Evolutionary conservation across 2,329 filamentous ascomycete species (phyloP).

Genomic region (Nigrospora sphaerica): DNA sequence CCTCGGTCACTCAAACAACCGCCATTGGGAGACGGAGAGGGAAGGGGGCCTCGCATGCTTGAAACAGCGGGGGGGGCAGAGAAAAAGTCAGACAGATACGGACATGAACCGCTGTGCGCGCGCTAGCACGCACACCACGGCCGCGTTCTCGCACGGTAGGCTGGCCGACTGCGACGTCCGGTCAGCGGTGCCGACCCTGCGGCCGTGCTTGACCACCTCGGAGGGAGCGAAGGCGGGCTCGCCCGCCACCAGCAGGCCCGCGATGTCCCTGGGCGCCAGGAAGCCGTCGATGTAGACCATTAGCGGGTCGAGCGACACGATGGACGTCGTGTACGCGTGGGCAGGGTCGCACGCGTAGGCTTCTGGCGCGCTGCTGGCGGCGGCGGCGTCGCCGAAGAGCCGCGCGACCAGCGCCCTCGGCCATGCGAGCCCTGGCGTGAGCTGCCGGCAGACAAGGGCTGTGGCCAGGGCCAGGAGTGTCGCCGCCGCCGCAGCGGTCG

Average conservation of each 20-base stretch:
- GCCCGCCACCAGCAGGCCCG: constrained; percentile 20
- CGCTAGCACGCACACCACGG: constrained; percentile 23
- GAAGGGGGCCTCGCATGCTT: not conserved
- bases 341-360: constrained; percentile 17
- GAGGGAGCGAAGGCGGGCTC: constrained; percentile 24
- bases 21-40: too few relatives aligned
- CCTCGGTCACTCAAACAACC: too few relatives aligned
- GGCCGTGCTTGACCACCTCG: constrained; percentile 20
- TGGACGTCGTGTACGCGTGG: constrained; percentile 24
- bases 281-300: constrained; percentile 31
- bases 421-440: too few relatives aligned
- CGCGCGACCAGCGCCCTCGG: too few relatives aligned
- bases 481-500: too few relatives aligned
- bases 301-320: constrained; percentile 28
- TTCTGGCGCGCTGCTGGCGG: not conserved
- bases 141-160: constrained; percentile 20
- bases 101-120: constrained; percentile 21
- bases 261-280: constrained; percentile 19
- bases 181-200: constrained; percentile 16
- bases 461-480: too few relatives aligned
- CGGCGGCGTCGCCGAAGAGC: not conserved
- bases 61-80: too few relatives aligned
- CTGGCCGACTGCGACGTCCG: constrained; percentile 27
- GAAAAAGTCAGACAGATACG: too few relatives aligned
- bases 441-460: too few relatives aligned